phyloP scores from a whole-genome alignment of 106 monocot species.

The Posidonia australis region DNA sequence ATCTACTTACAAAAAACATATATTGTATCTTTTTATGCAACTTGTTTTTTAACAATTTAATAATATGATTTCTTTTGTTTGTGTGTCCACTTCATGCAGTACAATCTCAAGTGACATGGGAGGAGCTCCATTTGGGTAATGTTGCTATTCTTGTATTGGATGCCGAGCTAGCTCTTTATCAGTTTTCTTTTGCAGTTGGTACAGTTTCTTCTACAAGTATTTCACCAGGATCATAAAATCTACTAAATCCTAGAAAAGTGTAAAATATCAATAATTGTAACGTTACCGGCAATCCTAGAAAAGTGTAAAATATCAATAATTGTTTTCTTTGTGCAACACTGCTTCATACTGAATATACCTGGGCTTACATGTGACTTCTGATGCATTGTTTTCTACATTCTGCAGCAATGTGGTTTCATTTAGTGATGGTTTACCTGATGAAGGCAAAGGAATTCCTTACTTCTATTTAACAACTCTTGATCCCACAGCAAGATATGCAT shows the following conservation, averaged over 20 bases:
- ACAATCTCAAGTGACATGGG: slow-evolving; percentile 60
- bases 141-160: background rate
- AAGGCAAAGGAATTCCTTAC: slow-evolving; percentile 59
- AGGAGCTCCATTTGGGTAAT: slow-evolving; percentile 90
- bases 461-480: slow-evolving; percentile 77
- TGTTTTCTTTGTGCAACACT: background rate
- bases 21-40: too few species aligned
- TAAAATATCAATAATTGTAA: background rate
- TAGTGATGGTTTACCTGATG: slow-evolving; percentile 69
- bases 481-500: slow-evolving; percentile 64
- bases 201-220: too few species aligned
- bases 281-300: too few species aligned
- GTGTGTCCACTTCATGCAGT: slow-evolving; percentile 28
- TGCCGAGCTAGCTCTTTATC: too few species aligned
- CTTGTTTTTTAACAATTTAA: background rate
- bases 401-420: slow-evolving; percentile 92
- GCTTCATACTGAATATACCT: background rate
- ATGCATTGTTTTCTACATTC: background rate
- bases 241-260: too few species aligned
- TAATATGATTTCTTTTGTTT: background rate
- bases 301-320: background rate
- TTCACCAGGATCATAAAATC: too few species aligned
- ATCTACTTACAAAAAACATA: too few species aligned
- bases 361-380: background rate
- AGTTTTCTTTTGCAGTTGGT: too few species aligned